These are phyloP conservation scores for Arxiozyma telluris DNA, from an alignment of 1,139 yeast species.

Conservation along the genomic window DNA sequence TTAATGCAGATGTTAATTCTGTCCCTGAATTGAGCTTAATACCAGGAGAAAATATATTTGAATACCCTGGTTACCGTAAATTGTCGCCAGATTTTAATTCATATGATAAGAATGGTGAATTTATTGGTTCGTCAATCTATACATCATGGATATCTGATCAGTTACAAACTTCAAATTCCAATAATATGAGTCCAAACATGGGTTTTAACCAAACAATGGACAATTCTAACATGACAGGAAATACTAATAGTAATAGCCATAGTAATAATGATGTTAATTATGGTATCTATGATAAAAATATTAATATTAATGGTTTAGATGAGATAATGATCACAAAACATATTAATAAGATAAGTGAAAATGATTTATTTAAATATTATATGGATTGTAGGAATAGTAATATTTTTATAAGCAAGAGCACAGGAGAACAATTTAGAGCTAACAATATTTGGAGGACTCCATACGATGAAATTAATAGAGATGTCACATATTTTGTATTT, in stretches of 20 bases:
- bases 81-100: conserved; percentile 22
- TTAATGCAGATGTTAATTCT: conserved; percentile 15
- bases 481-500: conserved; percentile 50
- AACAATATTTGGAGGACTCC: conserved; percentile 9
- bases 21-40: conserved; percentile 22
- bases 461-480: conserved; percentile 17
- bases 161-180: not conserved
- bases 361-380: conserved; percentile 6
- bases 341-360: conserved; percentile 2
- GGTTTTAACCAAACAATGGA: not conserved
- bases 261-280: not conserved
- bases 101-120: conserved; percentile 30
- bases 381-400: conserved; percentile 3
- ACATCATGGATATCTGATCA: conserved; percentile 19
- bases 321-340: not conserved
- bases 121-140: conserved; percentile 27
- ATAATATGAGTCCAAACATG: not conserved
- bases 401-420: not conserved
- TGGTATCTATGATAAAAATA: not conserved
- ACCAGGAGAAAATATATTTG: conserved; percentile 24
- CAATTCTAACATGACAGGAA: not conserved
- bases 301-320: not conserved
- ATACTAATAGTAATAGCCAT: not conserved
- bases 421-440: conserved; percentile 3
- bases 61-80: conserved; percentile 27